Percentiles rank a stretch among this genome's conserved stretches.
Conservation (phyloP, 176 grass and related monocot genomes). For the Musa acuminata region DNA sequence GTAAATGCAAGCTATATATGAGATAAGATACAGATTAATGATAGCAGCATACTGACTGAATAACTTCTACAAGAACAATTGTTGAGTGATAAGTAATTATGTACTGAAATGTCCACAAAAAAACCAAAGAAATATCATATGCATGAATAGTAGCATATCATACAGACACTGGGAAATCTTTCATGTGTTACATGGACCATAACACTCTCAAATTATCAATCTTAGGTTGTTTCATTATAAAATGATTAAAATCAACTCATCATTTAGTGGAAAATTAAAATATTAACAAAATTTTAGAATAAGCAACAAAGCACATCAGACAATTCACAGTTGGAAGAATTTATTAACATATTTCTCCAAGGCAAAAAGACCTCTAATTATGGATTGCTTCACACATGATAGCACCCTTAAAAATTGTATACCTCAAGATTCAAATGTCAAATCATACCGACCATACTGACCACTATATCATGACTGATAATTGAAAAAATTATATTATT, state of each 20-base stretch:
- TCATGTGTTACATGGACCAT: too few relatives aligned
- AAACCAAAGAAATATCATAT: neutral
- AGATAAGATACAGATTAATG: neutral
- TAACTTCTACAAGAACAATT: too few relatives aligned
- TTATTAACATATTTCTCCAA: too few relatives aligned
- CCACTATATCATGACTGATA: too few relatives aligned
- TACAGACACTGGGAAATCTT: neutral
- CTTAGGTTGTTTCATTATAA: neutral
- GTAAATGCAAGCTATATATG: constrained; percentile 12
- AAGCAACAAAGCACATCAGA: neutral
- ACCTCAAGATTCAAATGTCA: too few relatives aligned
- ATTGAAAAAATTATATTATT: too few relatives aligned
- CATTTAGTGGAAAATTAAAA: neutral
- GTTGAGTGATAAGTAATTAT: too few relatives aligned
- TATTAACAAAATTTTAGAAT: neutral
- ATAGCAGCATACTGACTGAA: neutral
- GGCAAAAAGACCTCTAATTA: too few relatives aligned
- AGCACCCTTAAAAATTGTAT: too few relatives aligned
- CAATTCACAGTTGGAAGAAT: neutral
- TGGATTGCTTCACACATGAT: too few relatives aligned
- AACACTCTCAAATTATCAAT: neutral
- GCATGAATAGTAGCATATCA: neutral
- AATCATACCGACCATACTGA: too few relatives aligned
- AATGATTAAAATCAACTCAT: neutral
- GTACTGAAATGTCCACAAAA: too few relatives aligned